Percentiles rank a stretch among this genome's conserved stretches.
phyloP scores from a whole-genome alignment of 495 filamentous ascomycete genomes.

The Letharia columbiana region DNA sequence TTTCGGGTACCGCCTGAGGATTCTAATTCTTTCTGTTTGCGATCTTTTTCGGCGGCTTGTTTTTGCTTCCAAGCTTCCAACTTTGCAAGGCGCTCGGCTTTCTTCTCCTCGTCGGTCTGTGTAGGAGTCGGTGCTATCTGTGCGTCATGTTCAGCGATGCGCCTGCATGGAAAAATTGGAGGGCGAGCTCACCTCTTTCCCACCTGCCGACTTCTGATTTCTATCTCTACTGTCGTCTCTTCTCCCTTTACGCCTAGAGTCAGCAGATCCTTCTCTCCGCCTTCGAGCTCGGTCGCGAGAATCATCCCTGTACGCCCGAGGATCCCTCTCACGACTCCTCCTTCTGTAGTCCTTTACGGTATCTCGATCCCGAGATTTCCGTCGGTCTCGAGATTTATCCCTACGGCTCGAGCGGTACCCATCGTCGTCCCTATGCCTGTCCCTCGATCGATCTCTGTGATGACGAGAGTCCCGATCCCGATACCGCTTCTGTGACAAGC shows the following conservation, averaged over 20 bases:
- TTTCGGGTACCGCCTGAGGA: slow-evolving; percentile 52
- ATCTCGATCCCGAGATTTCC: slow-evolving; percentile 52
- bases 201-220: slow-evolving; percentile 37
- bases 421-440: slow-evolving; percentile 62
- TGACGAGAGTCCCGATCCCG: slow-evolving; percentile 56
- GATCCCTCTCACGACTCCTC: slow-evolving; percentile 64
- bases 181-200: slow-evolving; percentile 44
- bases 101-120: slow-evolving; percentile 72
- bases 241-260: slow-evolving; percentile 61
- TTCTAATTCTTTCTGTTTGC: slow-evolving; percentile 61
- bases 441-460: slow-evolving; percentile 65
- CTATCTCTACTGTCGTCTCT: slow-evolving; percentile 56
- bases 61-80: slow-evolving; percentile 90
- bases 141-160: neutral
- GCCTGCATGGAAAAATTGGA: no score
- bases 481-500: slow-evolving; percentile 40
- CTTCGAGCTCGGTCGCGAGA: slow-evolving; percentile 62
- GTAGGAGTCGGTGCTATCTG: slow-evolving; percentile 37
- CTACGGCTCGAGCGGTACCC: slow-evolving; percentile 51
- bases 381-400: slow-evolving; percentile 57
- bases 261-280: slow-evolving; percentile 69
- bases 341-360: slow-evolving; percentile 52
- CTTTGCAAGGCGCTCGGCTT: slow-evolving; percentile 73
- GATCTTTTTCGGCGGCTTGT: slow-evolving; percentile 67
- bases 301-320: slow-evolving; percentile 69